Percentiles rank a stretch among this genome's conserved stretches.
phyloP scores from a whole-genome alignment of 139 green algal species.

The Chlorella sp. region DNA sequence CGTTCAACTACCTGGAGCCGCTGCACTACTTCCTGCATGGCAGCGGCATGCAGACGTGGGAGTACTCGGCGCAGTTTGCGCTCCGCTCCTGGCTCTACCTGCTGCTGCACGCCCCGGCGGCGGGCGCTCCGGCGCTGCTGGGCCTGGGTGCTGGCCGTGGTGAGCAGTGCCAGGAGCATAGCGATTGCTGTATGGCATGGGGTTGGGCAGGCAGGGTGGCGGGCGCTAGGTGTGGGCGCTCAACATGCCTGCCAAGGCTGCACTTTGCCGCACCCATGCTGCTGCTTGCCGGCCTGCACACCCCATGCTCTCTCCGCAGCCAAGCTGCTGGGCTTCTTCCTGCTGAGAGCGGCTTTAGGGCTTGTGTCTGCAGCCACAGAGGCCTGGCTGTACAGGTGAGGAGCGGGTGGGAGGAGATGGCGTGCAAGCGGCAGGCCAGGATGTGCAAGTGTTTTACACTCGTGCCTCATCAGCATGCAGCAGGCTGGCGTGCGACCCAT shows the following conservation, averaged over 20 bases:
- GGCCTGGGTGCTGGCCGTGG: slow-evolving; percentile 38
- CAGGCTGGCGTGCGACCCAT: no score
- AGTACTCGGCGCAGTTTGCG: slow-evolving; percentile 84
- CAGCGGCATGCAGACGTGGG: slow-evolving; percentile 81
- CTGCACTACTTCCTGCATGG: slow-evolving; percentile 86
- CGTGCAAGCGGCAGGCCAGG: no score
- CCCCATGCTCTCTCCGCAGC: slow-evolving; percentile 9
- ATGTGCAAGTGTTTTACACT: background rate
- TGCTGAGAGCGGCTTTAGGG: slow-evolving; percentile 55
- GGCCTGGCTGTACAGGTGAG: slow-evolving; percentile 55
- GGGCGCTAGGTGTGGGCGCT: no score
- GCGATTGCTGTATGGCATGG: background rate
- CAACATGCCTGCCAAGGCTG: background rate
- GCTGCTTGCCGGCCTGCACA: no score
- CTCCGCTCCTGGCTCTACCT: slow-evolving; percentile 88
- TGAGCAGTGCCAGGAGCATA: background rate
- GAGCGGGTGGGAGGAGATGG: no score
- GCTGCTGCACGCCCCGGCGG: slow-evolving; percentile 67
- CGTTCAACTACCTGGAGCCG: slow-evolving; percentile 94
- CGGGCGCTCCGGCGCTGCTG: slow-evolving; percentile 33
- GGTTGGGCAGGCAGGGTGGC: background rate
- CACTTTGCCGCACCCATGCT: background rate
- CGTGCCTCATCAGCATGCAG: background rate
- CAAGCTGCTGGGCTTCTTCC: slow-evolving; percentile 68
- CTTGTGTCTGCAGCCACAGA: slow-evolving; percentile 64